Conservation (phyloP, 148 eudicot species). For the Chenopodium formosanum region DNA sequence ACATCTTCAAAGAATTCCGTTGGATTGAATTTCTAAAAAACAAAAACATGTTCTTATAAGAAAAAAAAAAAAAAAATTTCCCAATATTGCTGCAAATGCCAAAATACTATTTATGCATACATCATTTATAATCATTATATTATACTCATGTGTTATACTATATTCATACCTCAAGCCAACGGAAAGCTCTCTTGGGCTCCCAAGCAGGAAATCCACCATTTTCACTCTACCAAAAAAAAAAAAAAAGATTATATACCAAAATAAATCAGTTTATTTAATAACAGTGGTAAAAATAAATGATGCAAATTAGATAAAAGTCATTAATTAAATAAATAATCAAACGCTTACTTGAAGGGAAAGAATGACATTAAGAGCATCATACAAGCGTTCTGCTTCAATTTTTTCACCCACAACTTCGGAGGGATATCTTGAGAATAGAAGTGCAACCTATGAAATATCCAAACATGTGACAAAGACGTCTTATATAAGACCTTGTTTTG, state of each 20-base stretch:
- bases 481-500: too few species aligned
- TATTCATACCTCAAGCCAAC: conserved; percentile 61
- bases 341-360: conserved; percentile 51
- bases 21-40: conserved; percentile 56
- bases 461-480: not conserved
- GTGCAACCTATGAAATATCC: conserved; percentile 29
- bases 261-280: not conserved
- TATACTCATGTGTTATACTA: too few species aligned
- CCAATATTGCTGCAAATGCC: not conserved
- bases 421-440: conserved; percentile 48
- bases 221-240: conserved; percentile 29
- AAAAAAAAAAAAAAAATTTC: too few species aligned
- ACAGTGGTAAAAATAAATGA: not conserved
- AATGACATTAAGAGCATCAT: conserved; percentile 65
- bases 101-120: too few species aligned
- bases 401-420: conserved; percentile 47
- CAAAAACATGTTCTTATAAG: not conserved
- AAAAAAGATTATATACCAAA: not conserved
- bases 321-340: too few species aligned
- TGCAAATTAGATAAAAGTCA: too few species aligned
- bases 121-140: too few species aligned
- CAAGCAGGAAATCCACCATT: conserved; percentile 61
- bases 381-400: conserved; percentile 38
- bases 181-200: conserved; percentile 53
- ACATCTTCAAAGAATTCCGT: conserved; percentile 64